A percentile compares a stretch with the other conserved stretches of the same genome.
These are phyloP conservation scores for Aschersonia sp. DNA, from an alignment of 2,329 filamentous ascomycete genomes.

Conservation along the genomic window DNA sequence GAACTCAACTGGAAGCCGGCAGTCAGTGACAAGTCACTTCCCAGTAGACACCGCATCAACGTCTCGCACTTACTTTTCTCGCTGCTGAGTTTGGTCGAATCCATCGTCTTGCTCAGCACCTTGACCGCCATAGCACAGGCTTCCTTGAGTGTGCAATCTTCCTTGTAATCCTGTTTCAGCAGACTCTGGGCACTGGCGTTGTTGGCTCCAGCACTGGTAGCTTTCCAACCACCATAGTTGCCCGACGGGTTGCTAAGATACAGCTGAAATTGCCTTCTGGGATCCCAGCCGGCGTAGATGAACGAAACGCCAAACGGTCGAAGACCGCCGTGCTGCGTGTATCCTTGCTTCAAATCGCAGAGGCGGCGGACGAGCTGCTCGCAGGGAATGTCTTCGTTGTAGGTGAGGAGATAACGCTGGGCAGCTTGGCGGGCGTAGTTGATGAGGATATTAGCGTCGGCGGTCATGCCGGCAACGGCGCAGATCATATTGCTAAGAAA, in stretches of 20 bases:
- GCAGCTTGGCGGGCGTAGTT: conserved; percentile 97
- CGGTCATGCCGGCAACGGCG: conserved; percentile 96
- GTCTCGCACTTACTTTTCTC: conserved; percentile 71
- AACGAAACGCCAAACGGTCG: conserved; percentile 97
- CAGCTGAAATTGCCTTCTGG: conserved; percentile 90
- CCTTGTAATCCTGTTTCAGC: conserved; percentile 98
- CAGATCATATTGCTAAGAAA: conserved; percentile 91
- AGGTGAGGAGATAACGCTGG: conserved; percentile 94
- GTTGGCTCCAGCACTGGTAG: conserved; percentile 93
- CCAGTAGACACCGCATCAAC: background rate
- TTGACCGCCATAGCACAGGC: conserved; percentile 96
- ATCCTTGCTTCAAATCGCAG: conserved; percentile 97
- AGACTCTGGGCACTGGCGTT: conserved; percentile 94
- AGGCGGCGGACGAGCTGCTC: conserved; percentile 93
- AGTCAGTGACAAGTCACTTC: conserved; percentile 16
- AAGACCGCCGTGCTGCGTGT: conserved; percentile 96
- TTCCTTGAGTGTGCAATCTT: conserved; percentile 91
- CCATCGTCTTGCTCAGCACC: conserved; percentile 99
- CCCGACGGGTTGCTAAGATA: conserved; percentile 98
- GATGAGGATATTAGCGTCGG: conserved; percentile 99
- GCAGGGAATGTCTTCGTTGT: conserved; percentile 99
- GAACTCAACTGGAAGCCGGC: conserved; percentile 62
- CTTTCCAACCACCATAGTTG: conserved; percentile 99
- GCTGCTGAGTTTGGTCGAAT: conserved; percentile 94
- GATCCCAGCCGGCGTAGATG: conserved; percentile 98